Base-by-base conservation (phyloP, 2,329 filamentous ascomycete species). In the Pseudocercospora pini-densiflorae region DNA sequence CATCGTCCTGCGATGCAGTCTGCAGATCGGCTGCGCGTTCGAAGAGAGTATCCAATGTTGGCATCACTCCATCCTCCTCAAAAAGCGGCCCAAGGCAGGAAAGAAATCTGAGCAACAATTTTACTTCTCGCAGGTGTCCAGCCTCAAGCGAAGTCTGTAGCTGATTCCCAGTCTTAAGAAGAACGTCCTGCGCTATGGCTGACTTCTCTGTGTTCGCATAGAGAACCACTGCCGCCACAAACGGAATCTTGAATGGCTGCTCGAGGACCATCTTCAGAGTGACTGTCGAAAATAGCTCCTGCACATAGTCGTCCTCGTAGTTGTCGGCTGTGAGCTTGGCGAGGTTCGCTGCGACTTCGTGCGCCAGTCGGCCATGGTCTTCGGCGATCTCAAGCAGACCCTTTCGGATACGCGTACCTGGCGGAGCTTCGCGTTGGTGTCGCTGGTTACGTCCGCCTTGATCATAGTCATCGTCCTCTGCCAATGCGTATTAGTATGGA, bases 231-330 rank as follows among this genome's bases (percentile, higher is more conserved):
- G 92, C 92, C 9, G 94, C 93, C 43, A 97, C 86, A 77, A 97
- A 98, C 0, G 95, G 94, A n/a, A 93, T 96, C 84, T 98, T 98
- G 79, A 99, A 90, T 0, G 95, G 95, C 81, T 99, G 95, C 81
- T 99, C 95, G 40, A 92, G 78, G 51, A 91, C 86, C 86, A 98
- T 85, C 79, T 94, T 92, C 65, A 94, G 81, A 7, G 89, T 84
- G 31, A 97, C 85, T 64, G 90, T 87, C 71, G 92, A 83, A 78
- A 97, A 96, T 59, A 85, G 88, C 33, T 84, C 86, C 70, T 89
- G 89, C 62, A 97, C 82, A 72, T 93, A 90, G 72, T 90, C 88
- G 76, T 96, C 91, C n/a, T 96, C 93, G 77, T 91, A 91, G 79
- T 96, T 91, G 53, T 97, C 92, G 33, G 90, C 86, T 16, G 97